A percentile compares a stretch with the other conserved stretches of the same genome.
phyloP scores from a whole-genome alignment of 2,329 filamentous ascomycete genomes.

The Aureobasidium pullulans region DNA sequence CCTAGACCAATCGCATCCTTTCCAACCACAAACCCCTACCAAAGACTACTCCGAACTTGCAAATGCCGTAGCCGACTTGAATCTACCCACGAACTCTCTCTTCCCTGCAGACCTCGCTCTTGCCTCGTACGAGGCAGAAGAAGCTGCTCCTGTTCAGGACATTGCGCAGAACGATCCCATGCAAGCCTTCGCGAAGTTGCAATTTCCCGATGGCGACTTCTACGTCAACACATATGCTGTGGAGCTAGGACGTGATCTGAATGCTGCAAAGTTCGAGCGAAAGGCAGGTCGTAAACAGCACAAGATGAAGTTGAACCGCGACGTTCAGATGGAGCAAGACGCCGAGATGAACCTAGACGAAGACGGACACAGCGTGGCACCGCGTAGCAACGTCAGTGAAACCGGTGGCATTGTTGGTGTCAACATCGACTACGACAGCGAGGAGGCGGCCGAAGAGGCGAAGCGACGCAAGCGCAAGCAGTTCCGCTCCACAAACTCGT shows the following conservation, averaged over 20 bases:
- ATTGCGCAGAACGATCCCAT: constrained; percentile 27
- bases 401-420: constrained; percentile 23
- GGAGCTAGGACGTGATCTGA: constrained; percentile 63
- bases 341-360: constrained; percentile 7
- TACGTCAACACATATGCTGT: constrained; percentile 71
- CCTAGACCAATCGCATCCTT: neutral
- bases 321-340: constrained; percentile 18
- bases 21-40: neutral
- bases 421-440: constrained; percentile 15
- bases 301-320: constrained; percentile 13
- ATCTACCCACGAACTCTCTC: constrained; percentile 1
- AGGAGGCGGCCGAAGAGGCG: constrained; percentile 7
- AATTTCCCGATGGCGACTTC: constrained; percentile 68
- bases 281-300: constrained; percentile 11
- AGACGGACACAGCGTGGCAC: constrained; percentile 4
- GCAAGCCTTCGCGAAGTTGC: constrained; percentile 57
- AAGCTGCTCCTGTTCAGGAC: constrained; percentile 14
- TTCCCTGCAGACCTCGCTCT: constrained; percentile 14
- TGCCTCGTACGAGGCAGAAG: constrained; percentile 16
- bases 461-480: constrained; percentile 29
- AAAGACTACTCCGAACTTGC: constrained; percentile 13
- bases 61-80: constrained; percentile 5
- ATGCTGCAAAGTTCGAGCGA: constrained; percentile 36
- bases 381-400: constrained; percentile 22
- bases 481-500: constrained; percentile 14